Conservation (phyloP, 768 basidiomycete genomes). For the Dictyophora rubrovolvata region DNA sequence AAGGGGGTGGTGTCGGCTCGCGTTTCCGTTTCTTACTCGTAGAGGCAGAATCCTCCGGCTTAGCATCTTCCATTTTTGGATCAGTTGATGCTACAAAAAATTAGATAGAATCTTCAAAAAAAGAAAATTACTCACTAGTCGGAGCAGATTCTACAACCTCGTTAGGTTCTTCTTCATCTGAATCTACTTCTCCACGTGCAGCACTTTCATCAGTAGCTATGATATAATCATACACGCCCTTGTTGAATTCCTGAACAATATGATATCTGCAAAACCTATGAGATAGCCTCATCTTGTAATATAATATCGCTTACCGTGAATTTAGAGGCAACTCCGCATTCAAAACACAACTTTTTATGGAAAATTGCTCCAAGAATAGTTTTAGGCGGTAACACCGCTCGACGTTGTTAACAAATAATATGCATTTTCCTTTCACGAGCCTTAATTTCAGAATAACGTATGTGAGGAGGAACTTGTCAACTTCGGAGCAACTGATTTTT, state of each 20-base stretch:
- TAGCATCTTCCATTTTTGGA: conserved; percentile 22
- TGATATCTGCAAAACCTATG: conserved; percentile 57
- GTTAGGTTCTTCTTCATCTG: conserved; percentile 30
- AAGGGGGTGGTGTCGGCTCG: conserved; percentile 27
- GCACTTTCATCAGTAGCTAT: conserved; percentile 93
- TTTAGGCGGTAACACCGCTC: conserved; percentile 92
- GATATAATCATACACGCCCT: conserved; percentile 96
- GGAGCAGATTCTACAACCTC: conserved; percentile 23
- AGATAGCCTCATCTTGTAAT: background rate
- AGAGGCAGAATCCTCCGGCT: conserved; percentile 25
- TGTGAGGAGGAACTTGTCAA: conserved; percentile 92
- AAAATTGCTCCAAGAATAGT: conserved; percentile 97
- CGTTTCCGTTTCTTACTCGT: conserved; percentile 50
- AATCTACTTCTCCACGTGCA: conserved; percentile 39
- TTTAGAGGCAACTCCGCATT: conserved; percentile 95
- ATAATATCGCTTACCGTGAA: conserved; percentile 48
- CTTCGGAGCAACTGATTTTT: conserved; percentile 65
- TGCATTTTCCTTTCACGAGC: conserved; percentile 91
- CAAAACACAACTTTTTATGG: conserved; percentile 89
- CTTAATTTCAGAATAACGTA: conserved; percentile 96
- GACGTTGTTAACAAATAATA: conserved; percentile 93
- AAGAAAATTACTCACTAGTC: too few relatives aligned
- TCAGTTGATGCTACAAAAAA: too few relatives aligned
- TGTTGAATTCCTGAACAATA: conserved; percentile 96
- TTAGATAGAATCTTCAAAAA: too few relatives aligned